Conservation (phyloP, 2,329 filamentous ascomycete genomes). For the Gyromitra esculenta region DNA sequence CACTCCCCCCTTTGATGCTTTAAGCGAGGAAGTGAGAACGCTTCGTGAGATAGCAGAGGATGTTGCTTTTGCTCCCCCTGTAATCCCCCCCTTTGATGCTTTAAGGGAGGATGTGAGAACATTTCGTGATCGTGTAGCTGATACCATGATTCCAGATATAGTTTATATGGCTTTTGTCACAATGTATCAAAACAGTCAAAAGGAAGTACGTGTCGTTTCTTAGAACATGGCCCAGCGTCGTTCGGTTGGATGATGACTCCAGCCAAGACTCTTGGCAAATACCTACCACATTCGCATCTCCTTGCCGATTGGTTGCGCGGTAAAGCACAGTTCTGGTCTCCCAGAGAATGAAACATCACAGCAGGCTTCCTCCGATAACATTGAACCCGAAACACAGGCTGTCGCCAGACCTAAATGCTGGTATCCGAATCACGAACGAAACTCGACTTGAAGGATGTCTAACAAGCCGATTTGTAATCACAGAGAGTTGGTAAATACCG, state of each 20-base stretch:
- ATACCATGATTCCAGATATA: conserved; percentile 23
- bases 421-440: conserved; percentile 9
- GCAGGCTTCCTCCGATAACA: conserved; percentile 4
- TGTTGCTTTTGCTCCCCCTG: conserved; percentile 43
- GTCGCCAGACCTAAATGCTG: background rate
- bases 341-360: conserved; percentile 10
- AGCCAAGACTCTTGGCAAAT: conserved; percentile 19
- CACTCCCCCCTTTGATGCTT: conserved; percentile 31
- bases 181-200: background rate
- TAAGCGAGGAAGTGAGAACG: conserved; percentile 20
- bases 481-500: background rate
- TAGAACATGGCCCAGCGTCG: background rate
- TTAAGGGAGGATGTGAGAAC: conserved; percentile 20
- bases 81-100: conserved; percentile 31
- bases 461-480: background rate
- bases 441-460: no score
- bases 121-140: conserved; percentile 38
- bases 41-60: conserved; percentile 36
- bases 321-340: background rate
- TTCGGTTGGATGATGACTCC: background rate
- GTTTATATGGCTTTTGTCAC: conserved; percentile 1
- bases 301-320: background rate
- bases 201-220: background rate
- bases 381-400: background rate
- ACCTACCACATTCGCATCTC: background rate